Conservation (phyloP, 805 yeast genomes). For the Priceomyces fermenticarens region DNA sequence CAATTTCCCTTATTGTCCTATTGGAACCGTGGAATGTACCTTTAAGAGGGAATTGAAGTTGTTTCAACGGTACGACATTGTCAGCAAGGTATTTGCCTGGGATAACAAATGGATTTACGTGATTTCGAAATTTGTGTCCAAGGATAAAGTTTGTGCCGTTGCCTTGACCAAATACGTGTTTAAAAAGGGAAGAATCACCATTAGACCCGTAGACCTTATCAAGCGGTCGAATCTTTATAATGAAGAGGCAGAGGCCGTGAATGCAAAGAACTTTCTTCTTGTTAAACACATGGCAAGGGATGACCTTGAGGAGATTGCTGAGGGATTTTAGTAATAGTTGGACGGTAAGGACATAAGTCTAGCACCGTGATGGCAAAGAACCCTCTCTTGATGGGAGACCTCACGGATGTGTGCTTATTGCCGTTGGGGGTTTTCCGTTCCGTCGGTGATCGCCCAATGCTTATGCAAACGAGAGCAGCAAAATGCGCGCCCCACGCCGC, state of each 20-base stretch:
- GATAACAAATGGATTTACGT: constrained; percentile 84
- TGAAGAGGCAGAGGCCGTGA: constrained; percentile 45
- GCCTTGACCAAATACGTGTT: constrained; percentile 78
- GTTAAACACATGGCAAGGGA: constrained; percentile 36
- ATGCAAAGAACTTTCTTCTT: constrained; percentile 35
- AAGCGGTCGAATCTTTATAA: constrained; percentile 53
- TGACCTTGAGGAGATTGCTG: constrained; percentile 25
- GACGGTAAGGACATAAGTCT: no score
- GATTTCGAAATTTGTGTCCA: constrained; percentile 53
- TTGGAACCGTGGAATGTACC: constrained; percentile 65
- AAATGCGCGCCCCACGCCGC: no score
- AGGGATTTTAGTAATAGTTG: constrained; percentile 4
- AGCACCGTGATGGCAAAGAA: no score
- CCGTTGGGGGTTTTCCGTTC: no score
- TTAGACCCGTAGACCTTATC: constrained; percentile 61
- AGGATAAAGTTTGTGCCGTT: constrained; percentile 44
- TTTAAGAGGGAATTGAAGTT: constrained; percentile 75
- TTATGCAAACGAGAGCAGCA: no score
- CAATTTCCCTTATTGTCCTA: constrained; percentile 65
- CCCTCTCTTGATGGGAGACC: no score
- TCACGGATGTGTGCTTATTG: no score
- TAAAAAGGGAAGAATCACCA: constrained; percentile 73
- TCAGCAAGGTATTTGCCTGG: constrained; percentile 71
- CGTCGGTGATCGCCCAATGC: no score
- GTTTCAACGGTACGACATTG: constrained; percentile 54